Evolutionary conservation across 177 flowering plant species (phyloP), one percentile per base, ranked within the genome.

Genomic region (Telopea speciosissima): DNA sequence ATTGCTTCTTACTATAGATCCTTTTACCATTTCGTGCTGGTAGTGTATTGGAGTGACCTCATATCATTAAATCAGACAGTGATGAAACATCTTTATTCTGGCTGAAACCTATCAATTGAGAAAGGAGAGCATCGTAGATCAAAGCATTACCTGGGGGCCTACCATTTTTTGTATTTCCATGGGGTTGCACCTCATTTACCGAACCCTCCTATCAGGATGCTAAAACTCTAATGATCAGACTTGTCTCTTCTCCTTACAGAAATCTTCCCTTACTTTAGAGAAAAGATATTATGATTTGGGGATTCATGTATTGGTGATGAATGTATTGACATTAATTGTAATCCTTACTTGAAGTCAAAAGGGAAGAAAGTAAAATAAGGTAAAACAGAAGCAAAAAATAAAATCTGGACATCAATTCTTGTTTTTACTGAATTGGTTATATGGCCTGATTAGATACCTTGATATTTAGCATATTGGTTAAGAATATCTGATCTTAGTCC

Each of bases 401-500:
- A 12, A 49, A 2, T 17, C 1, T 8, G 8, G 54, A 16, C 4
- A 28, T 49, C 19, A 49, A 49, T 49, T 49, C 54, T 49, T 16
- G 5, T 49, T 49, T 49, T 49, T 16, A 3, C 19, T 49, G 54
- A 49, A 49, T 28, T 49, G 19, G 11, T 12, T 49, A 13, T 49
- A 11, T 5, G 13, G 17, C 19, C 17, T 49, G 3, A 16, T 49
- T 49, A 68, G 62, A 21, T 19, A 19, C 24, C 42, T 52, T 31
- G 70, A 68, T 67, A 56, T 54, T 68, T 68, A 31, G n/a, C 17
- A 25, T 68, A 59, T 54, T 49, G 54, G 14, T 28, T 13, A 26
- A 23, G 28, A 68, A 28, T 17, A 0, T 54, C 12, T 12, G 56
- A 40, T 21, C 24, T 42, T 1, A 40, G 67, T 40, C 42, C 49